Evolutionary conservation across 345 rosid genomes (phyloP), one percentile per base, ranked within the genome.

Genomic region (Citrus trifoliata): DNA sequence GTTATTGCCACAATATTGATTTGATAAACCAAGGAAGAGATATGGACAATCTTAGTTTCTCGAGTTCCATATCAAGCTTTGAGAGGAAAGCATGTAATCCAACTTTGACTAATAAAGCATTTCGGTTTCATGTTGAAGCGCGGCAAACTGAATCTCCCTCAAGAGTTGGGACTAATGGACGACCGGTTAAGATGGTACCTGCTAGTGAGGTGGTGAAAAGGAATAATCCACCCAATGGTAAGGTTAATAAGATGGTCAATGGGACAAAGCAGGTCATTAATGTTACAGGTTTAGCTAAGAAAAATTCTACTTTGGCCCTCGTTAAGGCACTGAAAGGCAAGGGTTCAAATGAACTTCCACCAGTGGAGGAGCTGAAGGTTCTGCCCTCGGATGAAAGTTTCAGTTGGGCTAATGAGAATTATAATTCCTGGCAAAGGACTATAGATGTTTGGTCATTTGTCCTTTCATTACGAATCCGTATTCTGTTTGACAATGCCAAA

Each of bases 331-430:
- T 89, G 1, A 85, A 83, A 73, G 74, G 53, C 67, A 87, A 78
- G 74, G 84, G 64, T 28, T 73, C 86, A 1, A 70, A 73, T 56
- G 83, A 85, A 76, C 88, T 92, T 84, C 95, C 98, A 42, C 92
- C 89, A 0, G 38, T 86, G 46, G 97, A 92, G 71, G 96, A 81
- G 69, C 86, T 87, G 64, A 88, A 87, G 70, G 90, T 88, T 87
- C 88, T 95, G 76, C 95, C 95, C 70, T 86, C 98, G 3, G 99
- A 95, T 83, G 98, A 95, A 88, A 90, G 88, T 64, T 95, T 93
- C 86, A 92, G 97, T 85, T 95, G 99, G 99, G 98, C 98, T 32
- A 85, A 88, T 81, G 97, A 93, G 86, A 95, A 95, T 55, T 95
- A 95, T 65, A 95, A 80, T 79, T 83, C 88, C 24, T 69, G 79